Percentiles rank a stretch among this genome's conserved stretches.
Evolutionary conservation across 129 eudicot genomes (phyloP).

Genomic region (Tagetes erecta): DNA sequence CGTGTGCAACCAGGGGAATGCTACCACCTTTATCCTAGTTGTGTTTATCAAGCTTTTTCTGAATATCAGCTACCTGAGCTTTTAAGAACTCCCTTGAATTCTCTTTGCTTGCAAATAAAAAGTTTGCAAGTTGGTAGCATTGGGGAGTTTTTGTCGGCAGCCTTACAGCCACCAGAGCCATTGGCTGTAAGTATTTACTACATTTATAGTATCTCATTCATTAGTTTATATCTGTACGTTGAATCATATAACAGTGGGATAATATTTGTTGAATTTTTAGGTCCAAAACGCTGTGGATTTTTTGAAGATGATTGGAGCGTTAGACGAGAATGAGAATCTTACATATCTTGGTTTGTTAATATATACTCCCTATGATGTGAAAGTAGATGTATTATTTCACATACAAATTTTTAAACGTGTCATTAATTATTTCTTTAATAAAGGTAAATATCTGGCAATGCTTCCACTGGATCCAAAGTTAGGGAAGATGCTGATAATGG

Average conservation of each 20-base stretch:
- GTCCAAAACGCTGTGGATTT: constrained; percentile 96
- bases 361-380: constrained; percentile 15
- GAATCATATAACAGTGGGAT: background rate
- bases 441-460: constrained; percentile 81
- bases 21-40: constrained; percentile 88
- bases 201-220: background rate
- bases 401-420: constrained; percentile 1
- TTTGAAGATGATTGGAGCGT: constrained; percentile 87
- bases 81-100: constrained; percentile 90
- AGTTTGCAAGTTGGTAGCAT: constrained; percentile 91
- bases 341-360: constrained; percentile 83
- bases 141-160: constrained; percentile 89
- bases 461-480: constrained; percentile 98
- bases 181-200: constrained; percentile 65
- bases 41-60: constrained; percentile 95
- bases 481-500: constrained; percentile 97
- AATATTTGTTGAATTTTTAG: constrained; percentile 32
- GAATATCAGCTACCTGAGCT: constrained; percentile 96
- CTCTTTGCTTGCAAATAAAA: constrained; percentile 98
- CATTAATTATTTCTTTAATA: constrained; percentile 15
- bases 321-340: constrained; percentile 87
- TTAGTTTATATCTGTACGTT: background rate
- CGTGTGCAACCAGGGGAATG: constrained; percentile 99
- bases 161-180: constrained; percentile 95
- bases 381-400: constrained; percentile 4